Base-by-base conservation (phyloP, 2,329 filamentous ascomycete species). In the Coniochaeta prunicola region DNA sequence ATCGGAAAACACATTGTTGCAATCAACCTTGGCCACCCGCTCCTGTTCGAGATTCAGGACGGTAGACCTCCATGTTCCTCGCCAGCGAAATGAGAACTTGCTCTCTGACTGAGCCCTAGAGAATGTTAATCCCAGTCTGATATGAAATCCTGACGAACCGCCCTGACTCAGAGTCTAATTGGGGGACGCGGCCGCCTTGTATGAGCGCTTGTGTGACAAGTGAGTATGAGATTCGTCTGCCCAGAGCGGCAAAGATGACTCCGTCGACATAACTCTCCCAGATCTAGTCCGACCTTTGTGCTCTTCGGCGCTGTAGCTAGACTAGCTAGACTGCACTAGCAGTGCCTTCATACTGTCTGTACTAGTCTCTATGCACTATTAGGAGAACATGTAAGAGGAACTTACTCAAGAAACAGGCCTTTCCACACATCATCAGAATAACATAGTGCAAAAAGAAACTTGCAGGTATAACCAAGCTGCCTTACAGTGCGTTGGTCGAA, bases 341-440 rank as follows among this genome's bases (percentile, higher is more conserved):
- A 10, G 19, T 45, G 40, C 19, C 10, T 15, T 45, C 40, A 45
- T 19, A 5, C 38, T 6, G 8, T 19, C 9, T 45, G 4, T 24
- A 19, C 10, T 45, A 10, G 38, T 3, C 38, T 40, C 17, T 19
- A 3, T 40, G 19, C 10, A 45, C 19, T 4, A 21, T 30, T 9
- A 50, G 15, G 45, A 50, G 3, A n/a, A 26, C 45, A 50, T 50
- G 24, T n/a, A 26, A 21, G 13, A 50, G 5, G 10, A 28, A 86
- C 91, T 84, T 86, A 96, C 92, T 85, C 83, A 63, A 96, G 80
- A 67, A 93, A 96, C 21, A 96, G 73, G 19, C 86, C 74, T 73
- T 94, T 92, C 93, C 93, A 97, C 36, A 97, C 72, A 67, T 97
- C 93, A 63, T 97, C 93, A 54, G 85, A 85, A 56, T 87, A 80